Evolutionary conservation across 441 rosid genomes (phyloP), one percentile per base, ranked within the genome.

Genomic region (Erodium trifolium): DNA sequence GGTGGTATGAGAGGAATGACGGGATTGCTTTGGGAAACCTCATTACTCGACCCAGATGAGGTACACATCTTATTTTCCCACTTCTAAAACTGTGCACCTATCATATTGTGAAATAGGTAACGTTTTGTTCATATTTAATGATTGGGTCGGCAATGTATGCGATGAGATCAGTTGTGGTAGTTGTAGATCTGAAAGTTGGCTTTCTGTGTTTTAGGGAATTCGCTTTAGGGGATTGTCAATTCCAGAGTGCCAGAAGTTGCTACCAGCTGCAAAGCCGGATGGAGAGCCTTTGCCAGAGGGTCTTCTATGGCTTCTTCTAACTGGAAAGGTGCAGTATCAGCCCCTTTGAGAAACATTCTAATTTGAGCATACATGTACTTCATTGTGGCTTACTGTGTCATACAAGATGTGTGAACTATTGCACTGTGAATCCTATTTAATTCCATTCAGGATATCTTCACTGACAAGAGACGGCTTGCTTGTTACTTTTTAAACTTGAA

Each of bases 1-100:
- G 96, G 99, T 65, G 98, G 99, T 68, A 94, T 94, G 99, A 87
- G 99, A 82, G 98, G 99, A 80, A 94, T 94, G 99, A 87, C 93
- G 45, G 96, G 99, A 63, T 71, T 94, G 72, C 86, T 92, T n/a
- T 91, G 99, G 99, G 97, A 91, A 82, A 92, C 97, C 70, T 94
- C 97, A 34, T 82, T 94, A 70, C 97, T 94, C 53, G 99, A 94
- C 76, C 88, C 97, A 4, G 96, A 94, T 45, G 97, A 91, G 96
- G 97, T 93, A 72, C 27, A 23, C 27, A 23, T 23, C 27, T 23
- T 23, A 23, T 23, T 23, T 23, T 23, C 27, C 27, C 27, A n/a
- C n/a, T n/a, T 23, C 27, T 0, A 23, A 23, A 23, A 23, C 27
- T 65, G 55, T 63, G 59, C 7, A 70, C 63, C 27, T 23, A 23